Conservation (phyloP, 352 stramenopile species). For the Globisporangium spiculum region DNA sequence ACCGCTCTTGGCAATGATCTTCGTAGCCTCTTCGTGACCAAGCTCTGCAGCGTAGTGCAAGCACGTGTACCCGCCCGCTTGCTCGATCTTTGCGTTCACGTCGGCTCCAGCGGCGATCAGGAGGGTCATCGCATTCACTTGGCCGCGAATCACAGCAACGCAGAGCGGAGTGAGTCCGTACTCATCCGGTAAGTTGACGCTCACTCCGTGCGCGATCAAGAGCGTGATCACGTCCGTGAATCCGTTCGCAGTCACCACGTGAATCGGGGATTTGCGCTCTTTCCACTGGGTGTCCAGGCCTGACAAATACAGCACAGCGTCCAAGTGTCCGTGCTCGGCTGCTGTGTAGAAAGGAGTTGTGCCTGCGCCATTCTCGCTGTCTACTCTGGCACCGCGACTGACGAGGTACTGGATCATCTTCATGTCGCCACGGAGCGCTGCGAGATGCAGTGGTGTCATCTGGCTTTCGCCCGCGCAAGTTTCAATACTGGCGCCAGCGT, state of each 20-base stretch:
- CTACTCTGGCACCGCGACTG: neutral
- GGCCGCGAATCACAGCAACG: constrained; percentile 2
- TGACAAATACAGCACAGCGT: constrained; percentile 6
- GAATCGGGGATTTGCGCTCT: constrained; percentile 12
- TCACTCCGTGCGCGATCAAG: constrained; percentile 9
- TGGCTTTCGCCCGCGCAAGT: constrained; percentile 3
- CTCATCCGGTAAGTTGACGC: neutral
- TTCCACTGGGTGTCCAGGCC: constrained; percentile 5
- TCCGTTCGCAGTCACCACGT: constrained; percentile 13
- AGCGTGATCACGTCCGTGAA: constrained; percentile 6
- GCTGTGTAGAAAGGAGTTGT: constrained; percentile 13
- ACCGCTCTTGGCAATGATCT: neutral
- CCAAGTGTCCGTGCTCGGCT: constrained; percentile 17
- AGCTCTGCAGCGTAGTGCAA: constrained; percentile 18
- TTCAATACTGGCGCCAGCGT: neutral
- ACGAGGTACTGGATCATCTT: constrained; percentile 15
- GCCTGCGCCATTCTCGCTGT: neutral
- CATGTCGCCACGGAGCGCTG: constrained; percentile 7
- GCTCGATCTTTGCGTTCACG: neutral
- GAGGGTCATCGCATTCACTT: neutral
- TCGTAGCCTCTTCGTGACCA: constrained; percentile 3
- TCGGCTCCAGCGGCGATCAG: constrained; percentile 7
- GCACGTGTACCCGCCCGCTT: constrained; percentile 1
- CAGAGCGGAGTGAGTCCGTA: constrained; percentile 13
- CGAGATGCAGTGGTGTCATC: constrained; percentile 13